Base-by-base conservation (phyloP, 2,329 filamentous ascomycete species). In the Colletotrichum graminicola region DNA sequence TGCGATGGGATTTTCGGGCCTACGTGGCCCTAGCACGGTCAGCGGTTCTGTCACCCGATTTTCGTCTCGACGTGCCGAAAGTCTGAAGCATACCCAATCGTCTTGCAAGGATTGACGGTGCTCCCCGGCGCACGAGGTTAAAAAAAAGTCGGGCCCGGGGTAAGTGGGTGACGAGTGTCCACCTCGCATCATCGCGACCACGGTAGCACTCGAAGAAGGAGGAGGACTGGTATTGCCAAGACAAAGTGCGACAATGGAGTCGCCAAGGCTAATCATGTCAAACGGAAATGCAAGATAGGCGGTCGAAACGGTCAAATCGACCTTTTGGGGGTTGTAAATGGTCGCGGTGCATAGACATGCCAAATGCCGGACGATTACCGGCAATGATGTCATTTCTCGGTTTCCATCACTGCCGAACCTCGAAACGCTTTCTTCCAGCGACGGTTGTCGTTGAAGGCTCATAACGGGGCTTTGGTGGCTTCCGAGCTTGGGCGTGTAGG, bases 21-120 rank as follows among this genome's bases (percentile, higher is more conserved):
- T 43, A 34, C 7, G 6, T 26, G 21, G 14, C 51, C 29, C 4
- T 55, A 34, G 26, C 49, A 63, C 60, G 21, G 59, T 59, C 52
- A 71, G 32, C 47, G 32, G 52, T 47, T 47, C 52, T 63, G 52
- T 68, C 68, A 54, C 43, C 68, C 21, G 52, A 68, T 63, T 45
- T 63, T 68, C 68, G 59, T 68, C 59, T 68, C 68, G 65, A 71
- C 34, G n/a, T 63, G 32, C 29, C 29, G 47, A 62, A 63, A 68
- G 65, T 57, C 55, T 63, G 68, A 71, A 59, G 65, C 64, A 68
- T 63, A 45, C 41, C 47, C n/a, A 55, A 54, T 54, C 52, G 41
- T 32, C 36, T 26, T 71, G 65, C 68, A 71, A 71, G 68, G 68
- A 71, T 71, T 71, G 65, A 68, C 68, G 65, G 68, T 71, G 68